Evolutionary conservation across 2,329 filamentous ascomycete genomes (phyloP), one percentile per base, ranked within the genome.

Genomic region (Diplodia sapinea): DNA sequence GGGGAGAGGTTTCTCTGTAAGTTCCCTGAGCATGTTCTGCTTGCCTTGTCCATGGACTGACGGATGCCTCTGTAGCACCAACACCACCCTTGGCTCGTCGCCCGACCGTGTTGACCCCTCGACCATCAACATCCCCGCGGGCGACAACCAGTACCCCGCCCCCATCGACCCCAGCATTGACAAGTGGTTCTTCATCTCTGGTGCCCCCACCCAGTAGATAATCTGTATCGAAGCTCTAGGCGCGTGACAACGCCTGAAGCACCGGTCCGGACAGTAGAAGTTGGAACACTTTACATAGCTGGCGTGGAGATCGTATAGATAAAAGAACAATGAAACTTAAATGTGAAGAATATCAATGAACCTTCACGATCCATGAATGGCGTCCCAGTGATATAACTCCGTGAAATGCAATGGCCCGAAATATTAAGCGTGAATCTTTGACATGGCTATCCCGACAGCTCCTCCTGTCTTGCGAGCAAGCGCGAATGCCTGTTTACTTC

Each of bases 161-260:
- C 94, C 94, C 78, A 97, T 99, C 75, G 95, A 99, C 79, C 87
- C 89, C 79, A 96, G 90, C 82, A 97, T 98, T 79, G 95, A 99
- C 89, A 99, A 99, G 89, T 99, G 95, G 95, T 99, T 99, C 91
- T 99, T 98, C 89, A 99, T 99, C 83, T 97, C 93, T 81, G 95
- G 95, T 82, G 95, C 95, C 79, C 92, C 93, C 75, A 82, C 81
- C 71, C 78, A 76, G 71, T 83, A 82, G 23, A 63, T 38, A 12
- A 51, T 31, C 26, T n/a, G 31, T n/a, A 7, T 33, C 47, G 3
- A 38, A 52, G 43, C 59, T 62, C 15, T 62, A 51, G 59, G 59
- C 59, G 59, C n/a, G 47, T 63, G 20, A 52, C n/a, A 63, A 29
- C 47, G 59, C 29, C n/a, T 38, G 13, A 26, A 63, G 31, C 11